Evolutionary conservation across 2,329 filamentous ascomycete species (phyloP), one percentile per base, ranked within the genome.

Genomic region (Colletotrichum chlorophyti): DNA sequence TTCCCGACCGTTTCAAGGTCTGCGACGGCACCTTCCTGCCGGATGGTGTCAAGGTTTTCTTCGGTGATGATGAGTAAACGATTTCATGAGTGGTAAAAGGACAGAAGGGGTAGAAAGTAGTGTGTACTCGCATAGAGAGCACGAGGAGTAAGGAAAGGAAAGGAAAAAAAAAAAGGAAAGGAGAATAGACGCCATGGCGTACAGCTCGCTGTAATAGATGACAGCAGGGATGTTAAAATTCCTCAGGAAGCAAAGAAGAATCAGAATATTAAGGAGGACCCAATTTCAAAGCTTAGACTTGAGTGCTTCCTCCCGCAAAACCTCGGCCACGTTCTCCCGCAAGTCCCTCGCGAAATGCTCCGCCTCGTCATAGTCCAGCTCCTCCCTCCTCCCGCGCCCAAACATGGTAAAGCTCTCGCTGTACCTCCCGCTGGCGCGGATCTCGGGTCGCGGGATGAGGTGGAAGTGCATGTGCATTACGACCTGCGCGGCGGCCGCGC

Each of bases 381-480:
- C 91, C 63, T 88, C 85, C 53, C 91, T 77, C 69, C 83, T 79
- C 0, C 91, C 91, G 12, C 88, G 75, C 1, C 91, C 91, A 76
- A 94, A 94, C 90, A 93, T 93, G 42, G 88, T 91, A 76, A 92
- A 93, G 69, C 86, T 87, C 77, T 84, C 80, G 58, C 83, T 83
- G 65, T 76, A 77, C 42, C 76, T 71, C 6, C 78, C 81, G 63
- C 78, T 82, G 42, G 77, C 83, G 64, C 77, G 79, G 57, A 83
- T 83, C 75, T 90, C 86, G 0, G 93, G 93, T 32, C 94, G 79
- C 0, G 94, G 94, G 29, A 99, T 96, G 49, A 98, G 83, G 67
- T 99, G 95, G 72, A 96, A 98, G 73, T 99, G 94, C 45, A 96
- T 89, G 73, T 98, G 94, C 19, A 90, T 90, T 2, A 98, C 93